Evolutionary conservation across 2,329 filamentous ascomycete genomes (phyloP), one percentile per base, ranked within the genome.

Genomic region (Penicillium sp.): DNA sequence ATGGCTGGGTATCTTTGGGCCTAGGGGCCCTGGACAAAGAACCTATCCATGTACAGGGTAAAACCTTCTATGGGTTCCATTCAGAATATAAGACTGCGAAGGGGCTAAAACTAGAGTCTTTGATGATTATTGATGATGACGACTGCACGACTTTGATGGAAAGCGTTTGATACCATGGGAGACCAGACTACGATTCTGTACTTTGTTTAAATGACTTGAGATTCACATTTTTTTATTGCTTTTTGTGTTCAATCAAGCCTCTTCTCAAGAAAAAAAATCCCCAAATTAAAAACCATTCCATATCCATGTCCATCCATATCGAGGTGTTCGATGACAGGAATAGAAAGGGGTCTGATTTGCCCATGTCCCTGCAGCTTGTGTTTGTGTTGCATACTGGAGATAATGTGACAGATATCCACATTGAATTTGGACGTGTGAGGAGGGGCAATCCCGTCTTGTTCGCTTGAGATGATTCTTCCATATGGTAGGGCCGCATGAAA

Each of bases 101-200:
- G 43, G 48, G 35, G 25, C 38, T 25, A 46, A 40, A 54, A 25
- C 45, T 25, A 38, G 43, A 21, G 31, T 40, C 29, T 46, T 48
- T 50, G 21, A 43, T 41, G 7, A 46, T 52, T 37, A 62, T 52
- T 56, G 25, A 63, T 57, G 59, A 59, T 55, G 35, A 61, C 13
- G 56, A 57, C 21, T 29, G 17, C 12, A 61, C 54, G 54, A 47
- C 13, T 46, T 31, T 54, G 57, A 50, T n/a, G 19, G 37, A 35
- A 19, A 40, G 40, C 33, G 54, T 52, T 56, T 43, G 47, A 56
- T 56, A 56, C 40, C 38, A 56, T 23, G 23, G 29, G 13, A 51
- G 17, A 37, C n/a, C 15, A 46, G 35, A 37, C 33, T 41, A 33
- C 56, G 48, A n/a, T 38, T 54, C 9, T 56, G 54, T 23, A 21